Conservation (phyloP, 2,329 filamentous ascomycete species). For the Chaetomium sp. region DNA sequence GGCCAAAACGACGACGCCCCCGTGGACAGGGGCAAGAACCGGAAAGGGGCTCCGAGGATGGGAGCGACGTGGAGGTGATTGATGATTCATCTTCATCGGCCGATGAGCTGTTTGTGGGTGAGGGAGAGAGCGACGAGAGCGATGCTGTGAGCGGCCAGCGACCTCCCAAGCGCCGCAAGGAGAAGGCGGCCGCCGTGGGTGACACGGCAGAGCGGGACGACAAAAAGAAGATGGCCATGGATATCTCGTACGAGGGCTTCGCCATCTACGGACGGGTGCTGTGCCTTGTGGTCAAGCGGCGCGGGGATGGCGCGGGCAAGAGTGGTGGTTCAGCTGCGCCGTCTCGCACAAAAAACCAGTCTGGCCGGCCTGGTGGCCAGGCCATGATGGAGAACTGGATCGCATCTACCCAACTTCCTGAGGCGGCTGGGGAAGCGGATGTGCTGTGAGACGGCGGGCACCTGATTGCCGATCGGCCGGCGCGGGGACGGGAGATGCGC, state of each 20-base stretch:
- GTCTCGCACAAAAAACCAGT: conserved; percentile 24
- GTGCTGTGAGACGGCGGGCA: conserved; percentile 22
- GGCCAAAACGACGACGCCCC: conserved; percentile 39
- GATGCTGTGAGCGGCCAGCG: conserved; percentile 45
- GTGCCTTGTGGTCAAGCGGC: conserved; percentile 83
- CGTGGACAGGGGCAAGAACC: conserved; percentile 41
- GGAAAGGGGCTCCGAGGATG: conserved; percentile 38
- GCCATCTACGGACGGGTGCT: conserved; percentile 92
- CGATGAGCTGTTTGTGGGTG: conserved; percentile 36
- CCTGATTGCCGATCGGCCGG: background rate
- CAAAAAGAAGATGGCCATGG: conserved; percentile 88
- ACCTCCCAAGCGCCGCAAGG: conserved; percentile 51
- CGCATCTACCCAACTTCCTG: conserved; percentile 70
- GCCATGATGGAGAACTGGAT: conserved; percentile 86
- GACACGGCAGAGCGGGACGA: conserved; percentile 56
- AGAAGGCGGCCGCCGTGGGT: conserved; percentile 36
- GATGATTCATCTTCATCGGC: conserved; percentile 31
- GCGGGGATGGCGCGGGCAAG: conserved; percentile 43
- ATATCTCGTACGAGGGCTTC: conserved; percentile 91
- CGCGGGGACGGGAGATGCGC: conserved; percentile 11
- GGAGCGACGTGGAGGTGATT: conserved; percentile 27
- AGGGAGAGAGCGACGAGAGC: conserved; percentile 37
- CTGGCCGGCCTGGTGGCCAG: conserved; percentile 53
- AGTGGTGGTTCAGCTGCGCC: conserved; percentile 34
- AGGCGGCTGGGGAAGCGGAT: conserved; percentile 37